A percentile compares a stretch with the other conserved stretches of the same genome.
Evolutionary conservation across 805 yeast genomes (phyloP).

Genomic region (Saccharomycopsis sp.): DNA sequence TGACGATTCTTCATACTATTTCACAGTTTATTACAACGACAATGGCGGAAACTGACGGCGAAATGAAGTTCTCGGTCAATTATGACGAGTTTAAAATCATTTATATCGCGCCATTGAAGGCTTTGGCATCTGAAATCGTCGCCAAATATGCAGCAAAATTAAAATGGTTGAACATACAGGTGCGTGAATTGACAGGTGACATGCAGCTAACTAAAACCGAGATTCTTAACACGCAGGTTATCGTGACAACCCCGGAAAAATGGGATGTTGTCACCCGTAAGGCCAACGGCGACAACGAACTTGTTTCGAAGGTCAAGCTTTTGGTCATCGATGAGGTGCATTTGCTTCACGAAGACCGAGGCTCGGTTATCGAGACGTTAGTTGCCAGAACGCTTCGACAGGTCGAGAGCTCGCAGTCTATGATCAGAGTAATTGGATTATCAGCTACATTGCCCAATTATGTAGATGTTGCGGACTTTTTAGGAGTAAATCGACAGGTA

Average conservation of each 20-base stretch:
- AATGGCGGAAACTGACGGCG: conserved; percentile 39
- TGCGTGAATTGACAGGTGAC: conserved; percentile 88
- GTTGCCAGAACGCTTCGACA: conserved; percentile 93
- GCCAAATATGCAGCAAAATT: conserved; percentile 76
- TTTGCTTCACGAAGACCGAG: conserved; percentile 93
- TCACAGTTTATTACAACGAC: conserved; percentile 58
- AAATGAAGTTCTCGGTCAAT: conserved; percentile 55
- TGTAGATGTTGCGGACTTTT: conserved; percentile 88
- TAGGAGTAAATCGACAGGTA: conserved; percentile 81
- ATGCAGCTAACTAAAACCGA: conserved; percentile 85
- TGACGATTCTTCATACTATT: conserved; percentile 73
- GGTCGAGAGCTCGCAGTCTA: conserved; percentile 88
- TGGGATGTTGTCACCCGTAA: conserved; percentile 98
- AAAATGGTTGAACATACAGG: conserved; percentile 79
- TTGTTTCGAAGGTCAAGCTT: conserved; percentile 76
- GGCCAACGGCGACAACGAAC: conserved; percentile 79
- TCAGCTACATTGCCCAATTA: conserved; percentile 93
- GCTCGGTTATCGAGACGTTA: conserved; percentile 91
- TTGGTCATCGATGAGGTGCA: conserved; percentile 95
- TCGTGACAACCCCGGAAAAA: conserved; percentile 92
- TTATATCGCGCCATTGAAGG: conserved; percentile 90
- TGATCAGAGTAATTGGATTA: conserved; percentile 89
- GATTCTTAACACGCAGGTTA: conserved; percentile 73
- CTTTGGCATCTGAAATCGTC: conserved; percentile 93
- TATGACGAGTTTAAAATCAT: conserved; percentile 84